phyloP scores from a whole-genome alignment of 352 stramenopile genomes.

The Pythium rishiriense region DNA sequence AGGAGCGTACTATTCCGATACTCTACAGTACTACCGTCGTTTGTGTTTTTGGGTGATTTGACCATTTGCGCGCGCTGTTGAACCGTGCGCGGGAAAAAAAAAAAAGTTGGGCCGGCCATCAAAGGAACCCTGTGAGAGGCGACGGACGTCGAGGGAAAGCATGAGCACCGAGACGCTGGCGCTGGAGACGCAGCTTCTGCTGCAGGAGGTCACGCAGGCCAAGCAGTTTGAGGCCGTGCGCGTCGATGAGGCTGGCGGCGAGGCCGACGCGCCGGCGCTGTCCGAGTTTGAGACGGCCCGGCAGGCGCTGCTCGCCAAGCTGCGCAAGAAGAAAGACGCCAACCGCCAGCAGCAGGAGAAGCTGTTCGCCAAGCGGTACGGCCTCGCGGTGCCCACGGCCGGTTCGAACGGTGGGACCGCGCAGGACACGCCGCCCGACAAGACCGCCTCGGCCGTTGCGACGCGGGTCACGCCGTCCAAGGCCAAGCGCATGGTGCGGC shows the following conservation, averaged over 20 bases:
- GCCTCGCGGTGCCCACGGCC: slow-evolving; percentile 14
- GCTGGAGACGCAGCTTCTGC: slow-evolving; percentile 75
- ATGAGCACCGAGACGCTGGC: slow-evolving; percentile 63
- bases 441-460: background rate
- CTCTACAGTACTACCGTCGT: background rate
- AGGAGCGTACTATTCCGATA: background rate
- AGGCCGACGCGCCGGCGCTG: slow-evolving; percentile 25
- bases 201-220: slow-evolving; percentile 72
- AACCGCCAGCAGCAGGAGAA: slow-evolving; percentile 50
- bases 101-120: slow-evolving; percentile 7
- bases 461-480: slow-evolving; percentile 39
- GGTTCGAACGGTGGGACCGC: background rate
- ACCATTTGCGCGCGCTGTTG: background rate
- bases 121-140: background rate
- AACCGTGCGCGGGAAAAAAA: slow-evolving; percentile 7
- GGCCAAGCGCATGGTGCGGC: slow-evolving; percentile 39
- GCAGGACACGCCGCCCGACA: slow-evolving; percentile 12
- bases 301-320: slow-evolving; percentile 60
- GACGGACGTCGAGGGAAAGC: background rate
- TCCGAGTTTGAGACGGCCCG: slow-evolving; percentile 61
- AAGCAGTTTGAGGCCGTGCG: slow-evolving; percentile 34
- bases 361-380: slow-evolving; percentile 49
- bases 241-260: background rate
- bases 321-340: slow-evolving; percentile 61
- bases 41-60: slow-evolving; percentile 17